Percentiles rank a stretch among this genome's conserved stretches.
phyloP scores from a whole-genome alignment of 805 yeast genomes.

The Wickerhamomyces ciferrii region DNA sequence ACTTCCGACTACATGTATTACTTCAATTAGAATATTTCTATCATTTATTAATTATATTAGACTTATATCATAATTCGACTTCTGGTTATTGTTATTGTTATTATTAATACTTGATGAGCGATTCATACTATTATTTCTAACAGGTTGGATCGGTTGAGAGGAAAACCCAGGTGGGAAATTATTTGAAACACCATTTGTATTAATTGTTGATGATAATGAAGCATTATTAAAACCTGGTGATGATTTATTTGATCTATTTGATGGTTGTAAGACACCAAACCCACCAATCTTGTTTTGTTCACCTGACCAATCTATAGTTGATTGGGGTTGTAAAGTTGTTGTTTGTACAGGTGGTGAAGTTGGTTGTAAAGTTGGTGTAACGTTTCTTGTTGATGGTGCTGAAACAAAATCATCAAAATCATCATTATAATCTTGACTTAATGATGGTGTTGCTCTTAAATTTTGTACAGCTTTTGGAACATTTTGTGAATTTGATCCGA shows the following conservation, averaged over 20 bases:
- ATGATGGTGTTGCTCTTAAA: constrained; percentile 2
- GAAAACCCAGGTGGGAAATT: neutral
- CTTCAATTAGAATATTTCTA: no score
- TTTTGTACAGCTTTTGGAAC: constrained; percentile 12
- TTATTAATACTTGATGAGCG: neutral
- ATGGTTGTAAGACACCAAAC: neutral
- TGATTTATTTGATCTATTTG: neutral
- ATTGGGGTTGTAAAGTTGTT: neutral
- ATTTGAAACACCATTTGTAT: neutral
- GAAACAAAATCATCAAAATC: constrained; percentile 26
- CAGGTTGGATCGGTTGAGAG: neutral
- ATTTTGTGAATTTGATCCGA: constrained; percentile 11
- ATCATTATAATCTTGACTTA: constrained; percentile 8
- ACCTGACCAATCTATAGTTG: neutral
- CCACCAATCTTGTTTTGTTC: neutral
- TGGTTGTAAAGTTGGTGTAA: constrained; percentile 8
- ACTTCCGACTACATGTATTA: no score
- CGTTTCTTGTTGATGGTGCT: constrained; percentile 21
- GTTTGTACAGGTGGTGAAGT: neutral
- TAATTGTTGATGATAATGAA: neutral
- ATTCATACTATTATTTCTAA: neutral
- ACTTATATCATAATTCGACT: neutral
- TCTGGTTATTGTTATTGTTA: neutral
- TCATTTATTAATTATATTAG: neutral
- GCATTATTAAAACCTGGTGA: neutral